These are phyloP conservation scores for Talaromyces sp. DNA, from an alignment of 2,329 filamentous ascomycete genomes.

Conservation along the genomic window DNA sequence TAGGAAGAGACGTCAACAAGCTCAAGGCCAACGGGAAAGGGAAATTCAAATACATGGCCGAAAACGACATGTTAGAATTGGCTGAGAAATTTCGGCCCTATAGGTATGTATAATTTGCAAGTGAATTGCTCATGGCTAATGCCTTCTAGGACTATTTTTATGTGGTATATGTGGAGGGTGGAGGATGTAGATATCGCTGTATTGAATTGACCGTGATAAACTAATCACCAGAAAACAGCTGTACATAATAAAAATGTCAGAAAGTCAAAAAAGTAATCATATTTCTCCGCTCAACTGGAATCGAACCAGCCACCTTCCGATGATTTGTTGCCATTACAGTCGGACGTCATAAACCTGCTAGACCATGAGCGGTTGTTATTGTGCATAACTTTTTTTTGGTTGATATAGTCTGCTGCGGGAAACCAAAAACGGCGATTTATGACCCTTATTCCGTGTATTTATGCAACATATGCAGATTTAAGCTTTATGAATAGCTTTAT, in stretches of 20 bases:
- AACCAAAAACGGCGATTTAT: background rate
- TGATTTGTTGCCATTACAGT: background rate
- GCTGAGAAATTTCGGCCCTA: slow-evolving; percentile 79
- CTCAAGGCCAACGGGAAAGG: slow-evolving; percentile 71
- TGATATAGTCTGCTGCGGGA: background rate
- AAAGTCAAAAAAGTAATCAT: background rate
- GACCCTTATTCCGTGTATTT: background rate
- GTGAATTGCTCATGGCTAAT: slow-evolving; percentile 12
- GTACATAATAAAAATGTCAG: background rate
- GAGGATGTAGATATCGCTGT: slow-evolving; percentile 67
- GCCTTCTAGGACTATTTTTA: slow-evolving; percentile 68
- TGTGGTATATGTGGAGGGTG: slow-evolving; percentile 98
- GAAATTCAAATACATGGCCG: slow-evolving; percentile 98
- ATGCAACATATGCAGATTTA: background rate
- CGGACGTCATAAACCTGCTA: background rate
- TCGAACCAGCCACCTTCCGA: background rate
- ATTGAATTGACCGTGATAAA: slow-evolving; percentile 22
- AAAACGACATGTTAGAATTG: slow-evolving; percentile 82
- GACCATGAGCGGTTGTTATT: background rate
- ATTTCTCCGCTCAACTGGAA: background rate
- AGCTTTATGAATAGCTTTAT: background rate
- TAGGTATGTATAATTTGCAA: slow-evolving; percentile 42
- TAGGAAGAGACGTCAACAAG: slow-evolving; percentile 75
- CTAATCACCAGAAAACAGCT: background rate
- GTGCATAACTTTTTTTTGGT: background rate